Base-by-base conservation (phyloP, 192 early-diverging fungal species). In the Chytriomyces confervae region DNA sequence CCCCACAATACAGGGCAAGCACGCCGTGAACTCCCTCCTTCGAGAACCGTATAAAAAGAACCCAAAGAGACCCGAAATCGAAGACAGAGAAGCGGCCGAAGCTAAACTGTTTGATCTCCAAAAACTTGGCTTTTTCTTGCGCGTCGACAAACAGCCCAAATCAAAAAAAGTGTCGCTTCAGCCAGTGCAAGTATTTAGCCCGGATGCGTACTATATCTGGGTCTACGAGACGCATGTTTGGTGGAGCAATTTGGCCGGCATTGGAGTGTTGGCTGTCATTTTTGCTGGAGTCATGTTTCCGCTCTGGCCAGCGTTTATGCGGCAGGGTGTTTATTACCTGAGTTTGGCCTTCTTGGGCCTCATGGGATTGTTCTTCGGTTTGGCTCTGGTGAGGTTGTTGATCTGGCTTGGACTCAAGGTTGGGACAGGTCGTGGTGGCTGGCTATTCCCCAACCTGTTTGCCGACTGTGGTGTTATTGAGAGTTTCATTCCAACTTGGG, bases 391-490 rank as follows among this genome's bases (percentile, higher is more conserved):
- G 36, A 88, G 97, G n/a, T 80, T 96, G 62, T 89, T 97, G 63
- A 78, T 98, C 27, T 99, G 92, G 80, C 74, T 96, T 62, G 87
- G 92, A 6, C 89, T 94, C 53, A 86, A 92, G 70, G 80, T 89
- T 5, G 82, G 88, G 20, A 86, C 90, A 20, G 92, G 94, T 51
- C 91, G 91, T 69, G 95, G 96, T 24, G 89, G 97, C 73, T 98
- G 96, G 97, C 83, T 99, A 13, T 99, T 96, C 87, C 97, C 97
- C 61, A 97, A 98, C 69, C 82, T 99, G 77, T 99, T 99, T 88
- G 97, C 91, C 50, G 97, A 99, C 80, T 92, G 94, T 61, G 95
- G 96, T 23, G 88, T 98, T 73, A 84, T 97, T 61, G 97, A 99
- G 73, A 93, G 92, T 71, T 99, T 99, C 77, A 91, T 92, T 71